phyloP scores from a whole-genome alignment of 2,329 filamentous ascomycete species.

The Aspergillus sp. region DNA sequence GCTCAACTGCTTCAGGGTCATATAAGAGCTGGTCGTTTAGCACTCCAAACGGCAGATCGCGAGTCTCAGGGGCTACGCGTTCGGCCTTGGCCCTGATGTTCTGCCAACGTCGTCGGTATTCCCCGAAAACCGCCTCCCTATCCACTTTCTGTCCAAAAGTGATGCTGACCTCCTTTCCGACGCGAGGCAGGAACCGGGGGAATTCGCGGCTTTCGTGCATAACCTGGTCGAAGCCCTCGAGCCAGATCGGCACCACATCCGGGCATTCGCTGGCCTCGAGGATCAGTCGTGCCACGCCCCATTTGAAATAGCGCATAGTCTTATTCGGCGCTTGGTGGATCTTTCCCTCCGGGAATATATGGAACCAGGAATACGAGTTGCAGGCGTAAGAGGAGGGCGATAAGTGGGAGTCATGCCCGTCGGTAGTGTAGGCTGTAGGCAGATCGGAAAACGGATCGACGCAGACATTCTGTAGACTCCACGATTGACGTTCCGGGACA shows the following conservation, averaged over 20 bases:
- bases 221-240: slow-evolving; percentile 82
- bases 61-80: slow-evolving; percentile 42
- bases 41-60: slow-evolving; percentile 53
- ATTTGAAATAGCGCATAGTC: slow-evolving; percentile 95
- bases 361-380: slow-evolving; percentile 80
- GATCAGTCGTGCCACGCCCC: slow-evolving; percentile 89
- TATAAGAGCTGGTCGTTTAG: slow-evolving; percentile 67
- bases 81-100: slow-evolving; percentile 60
- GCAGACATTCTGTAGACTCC: slow-evolving; percentile 45
- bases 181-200: slow-evolving; percentile 77
- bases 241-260: slow-evolving; percentile 89
- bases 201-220: slow-evolving; percentile 83
- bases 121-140: slow-evolving; percentile 73
- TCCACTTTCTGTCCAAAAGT: slow-evolving; percentile 70
- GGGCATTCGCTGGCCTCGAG: slow-evolving; percentile 86
- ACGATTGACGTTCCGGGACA: slow-evolving; percentile 36
- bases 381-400: slow-evolving; percentile 71
- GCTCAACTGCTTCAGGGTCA: slow-evolving; percentile 71
- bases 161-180: slow-evolving; percentile 63
- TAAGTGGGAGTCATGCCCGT: slow-evolving; percentile 54
- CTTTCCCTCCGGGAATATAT: slow-evolving; percentile 94
- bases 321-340: slow-evolving; percentile 82
- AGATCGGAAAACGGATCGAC: slow-evolving; percentile 52
- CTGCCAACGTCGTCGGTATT: slow-evolving; percentile 73
- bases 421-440: slow-evolving; percentile 43